phyloP scores from a whole-genome alignment of 352 stramenopile species.

The Pythium dissimile region DNA sequence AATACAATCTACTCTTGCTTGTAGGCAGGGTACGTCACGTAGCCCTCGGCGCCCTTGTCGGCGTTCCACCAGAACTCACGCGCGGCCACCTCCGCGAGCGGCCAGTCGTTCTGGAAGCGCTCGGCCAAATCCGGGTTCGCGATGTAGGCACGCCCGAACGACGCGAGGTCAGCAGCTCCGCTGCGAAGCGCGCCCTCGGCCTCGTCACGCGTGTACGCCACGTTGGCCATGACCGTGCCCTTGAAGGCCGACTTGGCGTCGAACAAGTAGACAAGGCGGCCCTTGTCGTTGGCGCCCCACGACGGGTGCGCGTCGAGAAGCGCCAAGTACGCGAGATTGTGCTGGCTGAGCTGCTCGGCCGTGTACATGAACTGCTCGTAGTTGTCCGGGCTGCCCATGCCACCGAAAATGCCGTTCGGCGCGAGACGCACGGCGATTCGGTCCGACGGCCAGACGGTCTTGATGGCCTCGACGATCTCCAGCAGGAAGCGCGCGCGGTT shows the following conservation, averaged over 20 bases:
- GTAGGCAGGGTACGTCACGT: constrained; percentile 3
- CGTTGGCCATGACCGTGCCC: constrained; percentile 26
- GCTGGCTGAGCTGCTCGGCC: constrained; percentile 29
- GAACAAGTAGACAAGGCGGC: neutral
- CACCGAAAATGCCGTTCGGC: constrained; percentile 33
- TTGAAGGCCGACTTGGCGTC: constrained; percentile 26
- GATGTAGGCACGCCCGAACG: constrained; percentile 40
- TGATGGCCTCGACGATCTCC: constrained; percentile 42
- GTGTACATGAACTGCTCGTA: constrained; percentile 32
- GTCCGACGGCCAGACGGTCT: constrained; percentile 1
- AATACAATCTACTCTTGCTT: constrained; percentile 4
- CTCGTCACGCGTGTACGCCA: constrained; percentile 31
- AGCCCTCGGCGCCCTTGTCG: constrained; percentile 2
- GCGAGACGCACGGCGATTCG: constrained; percentile 12
- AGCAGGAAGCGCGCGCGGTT: constrained; percentile 57
- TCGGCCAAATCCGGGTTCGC: constrained; percentile 25
- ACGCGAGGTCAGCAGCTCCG: constrained; percentile 27
- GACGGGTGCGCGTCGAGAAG: constrained; percentile 32
- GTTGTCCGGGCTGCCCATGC: constrained; percentile 44
- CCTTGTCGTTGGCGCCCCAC: constrained; percentile 2
- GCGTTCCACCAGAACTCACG: constrained; percentile 2
- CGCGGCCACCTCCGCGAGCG: neutral
- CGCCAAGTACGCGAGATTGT: constrained; percentile 41
- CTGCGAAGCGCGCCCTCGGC: constrained; percentile 29
- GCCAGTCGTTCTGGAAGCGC: constrained; percentile 7